A percentile compares a stretch with the other conserved stretches of the same genome.
Conservation (phyloP, 106 monocot genomes). For the Dendrobium huoshanense region DNA sequence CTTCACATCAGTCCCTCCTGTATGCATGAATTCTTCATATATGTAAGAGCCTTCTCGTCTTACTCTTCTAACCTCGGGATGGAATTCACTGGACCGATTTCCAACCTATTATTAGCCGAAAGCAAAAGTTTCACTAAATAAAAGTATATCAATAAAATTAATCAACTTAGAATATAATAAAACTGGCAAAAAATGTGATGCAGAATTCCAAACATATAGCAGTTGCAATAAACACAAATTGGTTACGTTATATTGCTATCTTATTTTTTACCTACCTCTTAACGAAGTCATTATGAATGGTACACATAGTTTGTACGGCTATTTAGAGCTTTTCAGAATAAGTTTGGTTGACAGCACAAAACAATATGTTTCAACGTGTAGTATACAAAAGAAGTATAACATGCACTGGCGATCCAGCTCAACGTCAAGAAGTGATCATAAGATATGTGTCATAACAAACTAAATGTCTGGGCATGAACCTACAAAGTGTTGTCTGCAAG, state of each 20-base stretch:
- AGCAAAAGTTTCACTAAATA: neutral
- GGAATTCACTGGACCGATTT: constrained; percentile 96
- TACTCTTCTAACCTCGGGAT: constrained; percentile 92
- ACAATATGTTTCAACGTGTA: neutral
- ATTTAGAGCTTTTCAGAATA: neutral
- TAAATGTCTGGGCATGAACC: neutral
- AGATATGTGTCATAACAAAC: neutral
- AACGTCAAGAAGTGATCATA: neutral
- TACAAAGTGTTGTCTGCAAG: too few species aligned
- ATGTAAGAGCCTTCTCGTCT: constrained; percentile 97
- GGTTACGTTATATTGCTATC: neutral
- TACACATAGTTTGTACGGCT: neutral
- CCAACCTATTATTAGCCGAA: constrained; percentile 47
- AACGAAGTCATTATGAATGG: neutral
- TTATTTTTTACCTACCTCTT: neutral
- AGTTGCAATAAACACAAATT: neutral
- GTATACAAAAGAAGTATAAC: neutral
- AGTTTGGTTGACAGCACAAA: neutral
- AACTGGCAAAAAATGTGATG: neutral
- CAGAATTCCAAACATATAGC: neutral
- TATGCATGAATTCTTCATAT: constrained; percentile 99
- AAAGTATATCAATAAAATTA: constrained; percentile 1
- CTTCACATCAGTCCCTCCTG: constrained; percentile 99
- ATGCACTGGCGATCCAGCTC: neutral
- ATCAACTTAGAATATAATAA: neutral